phyloP scores from a whole-genome alignment of 768 basidiomycete species.

The Podaxis sp. region DNA sequence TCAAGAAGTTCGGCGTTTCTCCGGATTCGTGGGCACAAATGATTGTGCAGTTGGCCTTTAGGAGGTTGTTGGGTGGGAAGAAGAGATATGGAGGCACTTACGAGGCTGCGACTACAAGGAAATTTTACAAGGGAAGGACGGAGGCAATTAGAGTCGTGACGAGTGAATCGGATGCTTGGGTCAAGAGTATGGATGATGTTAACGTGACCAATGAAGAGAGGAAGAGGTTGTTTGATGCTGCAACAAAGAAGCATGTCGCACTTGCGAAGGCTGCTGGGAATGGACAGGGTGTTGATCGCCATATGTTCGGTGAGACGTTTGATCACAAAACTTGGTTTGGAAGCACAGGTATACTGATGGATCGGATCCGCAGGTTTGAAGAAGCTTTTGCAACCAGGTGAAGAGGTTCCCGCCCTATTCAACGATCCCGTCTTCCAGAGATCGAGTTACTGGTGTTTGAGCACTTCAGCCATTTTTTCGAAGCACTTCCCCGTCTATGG shows the following conservation, averaged over 20 bases:
- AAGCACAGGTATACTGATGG: not conserved
- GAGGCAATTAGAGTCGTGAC: conserved; percentile 90
- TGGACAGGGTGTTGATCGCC: conserved; percentile 82
- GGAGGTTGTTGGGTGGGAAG: conserved; percentile 56
- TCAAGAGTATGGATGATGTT: conserved; percentile 67
- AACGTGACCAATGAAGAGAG: conserved; percentile 39
- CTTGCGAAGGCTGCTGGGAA: conserved; percentile 66
- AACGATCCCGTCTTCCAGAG: conserved; percentile 71
- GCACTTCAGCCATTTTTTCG: conserved; percentile 88
- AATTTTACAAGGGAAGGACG: conserved; percentile 86
- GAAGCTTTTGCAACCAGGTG: conserved; percentile 60
- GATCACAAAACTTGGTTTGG: not conserved
- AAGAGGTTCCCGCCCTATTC: conserved; percentile 69
- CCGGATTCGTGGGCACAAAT: conserved; percentile 97
- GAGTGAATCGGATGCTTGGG: conserved; percentile 75
- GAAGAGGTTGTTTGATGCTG: conserved; percentile 55
- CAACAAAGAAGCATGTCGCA: conserved; percentile 61
- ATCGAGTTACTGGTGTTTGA: conserved; percentile 82
- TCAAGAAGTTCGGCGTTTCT: conserved; percentile 86
- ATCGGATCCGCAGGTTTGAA: conserved; percentile 55
- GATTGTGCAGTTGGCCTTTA: conserved; percentile 87
- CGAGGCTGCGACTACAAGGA: conserved; percentile 89
- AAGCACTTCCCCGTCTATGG: conserved; percentile 84
- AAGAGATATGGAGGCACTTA: conserved; percentile 80
- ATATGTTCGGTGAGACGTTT: conserved; percentile 68